Evolutionary conservation across 441 rosid genomes (phyloP), one percentile per base, ranked within the genome.

Genomic region (Mallotus repandus): DNA sequence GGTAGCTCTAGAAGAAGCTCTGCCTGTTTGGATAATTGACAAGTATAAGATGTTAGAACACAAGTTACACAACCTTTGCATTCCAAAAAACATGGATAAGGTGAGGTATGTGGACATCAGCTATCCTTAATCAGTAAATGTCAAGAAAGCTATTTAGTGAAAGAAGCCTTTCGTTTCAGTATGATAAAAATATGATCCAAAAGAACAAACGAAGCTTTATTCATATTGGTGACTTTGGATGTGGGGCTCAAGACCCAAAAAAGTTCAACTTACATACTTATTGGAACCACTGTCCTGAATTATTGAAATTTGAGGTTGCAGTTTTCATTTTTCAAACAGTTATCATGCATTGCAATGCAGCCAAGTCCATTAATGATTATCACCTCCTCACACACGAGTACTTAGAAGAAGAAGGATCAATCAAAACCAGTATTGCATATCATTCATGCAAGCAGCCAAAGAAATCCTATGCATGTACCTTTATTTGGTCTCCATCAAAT

Each of bases 1-100:
- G 97, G 99, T 63, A 96, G 92, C 88, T 96, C 97, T 80, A 96
- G 79, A 82, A 96, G 92, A 78, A 96, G 97, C 76, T 91, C 96
- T 11, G 99, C 99, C 99, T 96, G 92, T 75, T 19, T 43, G 21
- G 60, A 9, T 35, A 54, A 67, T 58, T 5, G 50, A 61, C 45
- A 49, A 54, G 72, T 56, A 62, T 5, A 9, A 45, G 32, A 50
- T 19, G 21, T 1, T n/a, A 53, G 56, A 55, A 29, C 32, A 29
- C 32, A 29, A 29, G 32, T 29, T 29, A 12, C 56, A 46, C 38
- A 63, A 22, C 32, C 22, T 29, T 71, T 14, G 61, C 22, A 19
- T 19, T 58, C 52, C 68, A 16, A 54, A 46, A 52, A 72, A 66
- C 69, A 12, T 13, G 9, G 11, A 54, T 68, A 54, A 68, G 46